Evolutionary conservation across 768 basidiomycete species (phyloP), one percentile per base, ranked within the genome.

Genomic region (Tulasnella sp.): DNA sequence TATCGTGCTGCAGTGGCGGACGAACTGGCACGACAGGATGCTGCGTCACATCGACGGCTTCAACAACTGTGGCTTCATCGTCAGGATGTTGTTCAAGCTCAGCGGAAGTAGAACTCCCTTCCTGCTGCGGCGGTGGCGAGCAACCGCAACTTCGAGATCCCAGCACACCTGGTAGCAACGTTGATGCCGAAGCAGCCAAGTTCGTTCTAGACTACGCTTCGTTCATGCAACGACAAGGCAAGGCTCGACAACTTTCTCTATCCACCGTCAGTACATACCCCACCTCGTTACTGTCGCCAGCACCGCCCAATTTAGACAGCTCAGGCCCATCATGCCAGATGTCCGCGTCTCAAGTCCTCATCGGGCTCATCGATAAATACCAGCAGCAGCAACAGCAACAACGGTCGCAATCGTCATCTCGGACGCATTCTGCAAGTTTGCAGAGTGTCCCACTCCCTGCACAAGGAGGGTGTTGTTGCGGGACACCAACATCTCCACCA

Each of bases 201-300:
- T 17, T 59, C 13, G 56, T 59, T 38, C 49, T 59, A 24, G 56
- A 59, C 44, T 59, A 59, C 41, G 56, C 56, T n/a, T 27, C 56
- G 29, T 26, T 59, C 30, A 13, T 59, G 0, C 56, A 59, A 29
- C 44, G 29, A 10, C 56, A 59, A 19, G 42, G 24, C 29, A 5
- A 24, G 27, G 21, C 29, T 23, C 17, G 13, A 26, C 21, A n/a
- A 29, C 3, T n/a, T n/a, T n/a, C n/a, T n/a, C 3, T 32, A 54
- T 4, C 8, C n/a, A n/a, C 15, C 52, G 17, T 54, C 30, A 11
- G 26, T 34, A 23, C 52, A 54, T 8, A 13, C 19, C 30, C 32
- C 3, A n/a, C 5, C 21, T 19, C 29, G 17, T 27, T 10, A 41
- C 26, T n/a, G 17, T 29, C 56, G 30, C 11, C 27, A 27, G 10